phyloP scores from a whole-genome alignment of 140 eudicot species.

The Flaveria floridana region DNA sequence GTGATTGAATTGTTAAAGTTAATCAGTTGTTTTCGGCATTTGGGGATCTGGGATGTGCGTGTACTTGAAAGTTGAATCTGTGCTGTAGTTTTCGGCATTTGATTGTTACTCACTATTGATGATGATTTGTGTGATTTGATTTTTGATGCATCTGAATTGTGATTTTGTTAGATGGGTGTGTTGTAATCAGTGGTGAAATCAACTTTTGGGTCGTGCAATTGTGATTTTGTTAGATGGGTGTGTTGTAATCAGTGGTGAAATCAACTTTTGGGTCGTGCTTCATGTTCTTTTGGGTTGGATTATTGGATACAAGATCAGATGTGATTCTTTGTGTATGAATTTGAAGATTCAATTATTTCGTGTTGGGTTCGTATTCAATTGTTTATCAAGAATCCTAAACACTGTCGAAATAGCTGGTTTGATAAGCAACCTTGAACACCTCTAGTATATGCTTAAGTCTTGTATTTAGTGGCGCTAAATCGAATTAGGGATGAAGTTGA shows the following conservation, averaged over 20 bases:
- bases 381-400: not conserved
- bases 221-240: constrained; percentile 4
- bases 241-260: not conserved
- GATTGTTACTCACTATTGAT: not conserved
- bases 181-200: not conserved
- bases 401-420: not conserved
- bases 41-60: too few relatives aligned
- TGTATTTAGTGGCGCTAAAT: too few relatives aligned
- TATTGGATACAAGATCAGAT: not conserved
- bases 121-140: not conserved
- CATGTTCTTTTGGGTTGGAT: not conserved
- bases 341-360: not conserved
- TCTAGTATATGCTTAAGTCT: not conserved
- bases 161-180: constrained; percentile 14
- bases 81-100: constrained; percentile 20
- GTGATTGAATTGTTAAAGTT: too few relatives aligned
- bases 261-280: not conserved
- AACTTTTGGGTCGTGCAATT: not conserved
- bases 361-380: not conserved
- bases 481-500: too few relatives aligned
- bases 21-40: too few relatives aligned
- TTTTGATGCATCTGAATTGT: not conserved
- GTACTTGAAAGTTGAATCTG: not conserved
- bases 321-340: constrained; percentile 6
- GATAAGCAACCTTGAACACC: not conserved